phyloP scores from a whole-genome alignment of 768 basidiomycete genomes.

The Fibroporia radiculosa region DNA sequence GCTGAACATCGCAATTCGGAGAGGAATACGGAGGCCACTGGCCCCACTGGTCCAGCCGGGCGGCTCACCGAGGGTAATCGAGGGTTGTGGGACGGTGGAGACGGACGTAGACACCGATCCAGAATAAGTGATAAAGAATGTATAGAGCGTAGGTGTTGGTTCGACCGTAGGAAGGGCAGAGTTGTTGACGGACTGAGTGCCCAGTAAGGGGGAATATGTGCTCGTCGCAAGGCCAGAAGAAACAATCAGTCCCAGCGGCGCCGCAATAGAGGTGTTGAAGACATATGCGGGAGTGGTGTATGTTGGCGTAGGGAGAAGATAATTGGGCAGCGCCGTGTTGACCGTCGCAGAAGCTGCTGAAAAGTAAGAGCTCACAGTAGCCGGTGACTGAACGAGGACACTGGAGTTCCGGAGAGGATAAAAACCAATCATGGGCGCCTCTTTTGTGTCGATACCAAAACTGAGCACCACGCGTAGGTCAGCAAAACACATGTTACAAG shows the following conservation, averaged over 20 bases:
- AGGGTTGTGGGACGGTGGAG: conserved; percentile 36
- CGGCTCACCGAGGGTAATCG: conserved; percentile 54
- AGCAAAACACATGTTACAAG: not conserved
- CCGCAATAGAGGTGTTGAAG: conserved; percentile 61
- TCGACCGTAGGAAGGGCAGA: conserved; percentile 53
- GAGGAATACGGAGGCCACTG: not conserved
- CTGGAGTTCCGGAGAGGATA: conserved; percentile 51
- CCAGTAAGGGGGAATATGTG: conserved; percentile 60
- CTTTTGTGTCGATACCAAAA: conserved; percentile 66
- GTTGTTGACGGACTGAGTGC: conserved; percentile 31
- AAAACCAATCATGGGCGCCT: conserved; percentile 73
- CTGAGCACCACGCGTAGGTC: conserved; percentile 29
- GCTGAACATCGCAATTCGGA: not conserved
- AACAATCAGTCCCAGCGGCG: conserved; percentile 47
- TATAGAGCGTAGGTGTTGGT: conserved; percentile 42
- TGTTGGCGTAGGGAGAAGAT: conserved; percentile 54
- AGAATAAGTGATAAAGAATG: conserved; percentile 49
- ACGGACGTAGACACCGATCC: conserved; percentile 49
- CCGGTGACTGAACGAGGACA: conserved; percentile 31
- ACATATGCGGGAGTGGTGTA: conserved; percentile 51
- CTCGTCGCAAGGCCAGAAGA: conserved; percentile 58
- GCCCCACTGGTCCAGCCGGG: conserved; percentile 41
- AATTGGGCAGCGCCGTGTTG: conserved; percentile 66
- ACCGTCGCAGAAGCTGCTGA: conserved; percentile 59
- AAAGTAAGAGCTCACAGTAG: conserved; percentile 41